A percentile compares a stretch with the other conserved stretches of the same genome.
phyloP scores from a whole-genome alignment of 331 rosid species.

The Telfairia occidentalis region DNA sequence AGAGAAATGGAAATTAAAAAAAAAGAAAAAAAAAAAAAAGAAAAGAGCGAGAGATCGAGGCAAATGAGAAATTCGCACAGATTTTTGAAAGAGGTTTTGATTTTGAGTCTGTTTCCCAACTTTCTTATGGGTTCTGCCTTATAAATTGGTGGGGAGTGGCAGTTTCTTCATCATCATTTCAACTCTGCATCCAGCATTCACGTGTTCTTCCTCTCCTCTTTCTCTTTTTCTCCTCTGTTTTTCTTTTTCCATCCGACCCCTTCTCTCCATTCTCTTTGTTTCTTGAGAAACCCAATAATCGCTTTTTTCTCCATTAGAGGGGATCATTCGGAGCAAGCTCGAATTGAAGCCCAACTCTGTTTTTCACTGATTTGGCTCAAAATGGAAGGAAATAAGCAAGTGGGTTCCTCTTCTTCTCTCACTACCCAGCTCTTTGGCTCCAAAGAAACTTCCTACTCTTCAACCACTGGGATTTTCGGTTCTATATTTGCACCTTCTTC shows the following conservation, averaged over 20 bases:
- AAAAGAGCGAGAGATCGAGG: constrained; percentile 2
- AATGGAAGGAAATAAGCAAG: constrained; percentile 65
- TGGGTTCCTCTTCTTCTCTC: constrained; percentile 50
- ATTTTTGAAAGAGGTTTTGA: background rate
- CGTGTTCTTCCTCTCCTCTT: constrained; percentile 16
- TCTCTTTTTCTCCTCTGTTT: constrained; percentile 4
- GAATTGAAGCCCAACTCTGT: background rate
- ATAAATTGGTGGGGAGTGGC: constrained; percentile 30
- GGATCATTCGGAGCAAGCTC: background rate
- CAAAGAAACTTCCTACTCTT: constrained; percentile 32
- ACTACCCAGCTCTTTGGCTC: constrained; percentile 70
- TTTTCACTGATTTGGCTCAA: background rate
- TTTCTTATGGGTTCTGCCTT: constrained; percentile 21
- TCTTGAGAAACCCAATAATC: constrained; percentile 15
- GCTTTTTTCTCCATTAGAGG: background rate
- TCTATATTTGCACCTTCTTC: constrained; percentile 54
- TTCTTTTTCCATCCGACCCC: background rate
- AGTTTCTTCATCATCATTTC: constrained; percentile 25
- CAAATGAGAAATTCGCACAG: constrained; percentile 3
- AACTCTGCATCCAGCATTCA: background rate
- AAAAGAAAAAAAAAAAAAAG: background rate
- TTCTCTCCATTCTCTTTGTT: constrained; percentile 26
- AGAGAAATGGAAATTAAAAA: background rate
- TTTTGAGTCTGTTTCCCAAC: background rate
- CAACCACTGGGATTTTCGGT: constrained; percentile 50